Conservation (phyloP, 2,329 filamentous ascomycete species). For the Trichoderma polysporum region DNA sequence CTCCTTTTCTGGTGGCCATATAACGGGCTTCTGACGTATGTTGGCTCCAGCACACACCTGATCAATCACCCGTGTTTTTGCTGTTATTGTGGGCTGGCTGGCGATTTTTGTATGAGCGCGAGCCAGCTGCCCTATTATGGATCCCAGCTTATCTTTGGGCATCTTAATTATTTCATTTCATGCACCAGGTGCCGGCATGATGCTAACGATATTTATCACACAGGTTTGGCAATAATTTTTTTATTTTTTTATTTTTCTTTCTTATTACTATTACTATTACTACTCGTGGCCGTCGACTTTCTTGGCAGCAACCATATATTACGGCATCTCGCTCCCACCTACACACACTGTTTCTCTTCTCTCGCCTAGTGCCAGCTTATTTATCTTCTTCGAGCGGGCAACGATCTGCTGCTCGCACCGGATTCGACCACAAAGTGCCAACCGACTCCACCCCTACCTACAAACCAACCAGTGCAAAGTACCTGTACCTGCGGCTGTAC, state of each 20-base stretch:
- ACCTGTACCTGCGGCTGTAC: background rate
- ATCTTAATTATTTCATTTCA: background rate
- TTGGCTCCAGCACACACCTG: slow-evolving; percentile 14
- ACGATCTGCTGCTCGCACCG: slow-evolving; percentile 9
- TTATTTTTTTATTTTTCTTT: background rate
- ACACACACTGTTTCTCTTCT: background rate
- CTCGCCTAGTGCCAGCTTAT: background rate
- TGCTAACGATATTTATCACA: slow-evolving; percentile 12
- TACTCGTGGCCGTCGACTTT: background rate
- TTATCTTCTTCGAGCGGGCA: background rate
- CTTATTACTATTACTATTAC: background rate
- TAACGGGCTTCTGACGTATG: slow-evolving; percentile 11
- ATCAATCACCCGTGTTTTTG: slow-evolving; percentile 15
- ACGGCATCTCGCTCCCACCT: slow-evolving; percentile 8
- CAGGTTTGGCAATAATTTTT: background rate
- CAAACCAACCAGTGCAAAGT: background rate
- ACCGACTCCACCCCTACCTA: background rate
- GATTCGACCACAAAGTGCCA: slow-evolving; percentile 15
- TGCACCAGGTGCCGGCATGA: slow-evolving; percentile 6
- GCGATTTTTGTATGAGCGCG: background rate
- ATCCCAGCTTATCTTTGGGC: slow-evolving; percentile 15
- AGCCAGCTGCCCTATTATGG: slow-evolving; percentile 19
- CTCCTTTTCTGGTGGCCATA: slow-evolving; percentile 5
- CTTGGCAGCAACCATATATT: background rate
- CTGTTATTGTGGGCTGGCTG: slow-evolving; percentile 12